phyloP scores from a whole-genome alignment of 2,329 filamentous ascomycete genomes.

The Ascomycota sp. region DNA sequence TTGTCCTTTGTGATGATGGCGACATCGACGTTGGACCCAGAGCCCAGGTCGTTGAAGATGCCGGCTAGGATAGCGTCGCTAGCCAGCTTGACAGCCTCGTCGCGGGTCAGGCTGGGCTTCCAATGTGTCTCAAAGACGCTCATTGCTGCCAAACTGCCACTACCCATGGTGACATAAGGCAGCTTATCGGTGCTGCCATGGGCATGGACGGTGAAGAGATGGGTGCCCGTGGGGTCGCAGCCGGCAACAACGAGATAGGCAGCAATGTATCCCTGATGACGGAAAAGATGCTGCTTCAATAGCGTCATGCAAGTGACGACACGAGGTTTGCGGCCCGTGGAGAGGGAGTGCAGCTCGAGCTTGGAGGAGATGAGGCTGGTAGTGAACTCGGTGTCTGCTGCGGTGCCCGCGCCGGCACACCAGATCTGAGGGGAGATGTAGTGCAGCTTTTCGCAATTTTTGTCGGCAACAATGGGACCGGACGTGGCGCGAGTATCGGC shows the following conservation, averaged over 20 bases:
- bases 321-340: constrained; percentile 84
- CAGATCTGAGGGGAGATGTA: constrained; percentile 97
- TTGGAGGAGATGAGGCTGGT: constrained; percentile 96
- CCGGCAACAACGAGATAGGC: constrained; percentile 94
- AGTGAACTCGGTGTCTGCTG: constrained; percentile 96
- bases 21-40: constrained; percentile 91
- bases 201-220: constrained; percentile 94
- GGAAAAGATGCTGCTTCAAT: constrained; percentile 98
- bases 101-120: constrained; percentile 54
- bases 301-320: constrained; percentile 99
- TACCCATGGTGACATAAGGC: constrained; percentile 97
- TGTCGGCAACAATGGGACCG: constrained; percentile 95
- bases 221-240: constrained; percentile 81
- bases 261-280: constrained; percentile 91
- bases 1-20: constrained; percentile 89
- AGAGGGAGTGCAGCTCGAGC: constrained; percentile 89
- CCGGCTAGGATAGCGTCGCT: constrained; percentile 79
- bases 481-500: constrained; percentile 95
- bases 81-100: constrained; percentile 64
- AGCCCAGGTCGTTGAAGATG: constrained; percentile 97
- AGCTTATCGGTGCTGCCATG: constrained; percentile 97
- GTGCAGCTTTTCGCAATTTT: constrained; percentile 99
- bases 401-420: constrained; percentile 94
- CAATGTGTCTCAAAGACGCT: constrained; percentile 92
- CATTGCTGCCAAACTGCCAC: constrained; percentile 89